Percentiles rank a stretch among this genome's conserved stretches.
These are phyloP conservation scores for Zelonia costaricensis DNA, from an alignment of 208 protist species.

Conservation along the genomic window DNA sequence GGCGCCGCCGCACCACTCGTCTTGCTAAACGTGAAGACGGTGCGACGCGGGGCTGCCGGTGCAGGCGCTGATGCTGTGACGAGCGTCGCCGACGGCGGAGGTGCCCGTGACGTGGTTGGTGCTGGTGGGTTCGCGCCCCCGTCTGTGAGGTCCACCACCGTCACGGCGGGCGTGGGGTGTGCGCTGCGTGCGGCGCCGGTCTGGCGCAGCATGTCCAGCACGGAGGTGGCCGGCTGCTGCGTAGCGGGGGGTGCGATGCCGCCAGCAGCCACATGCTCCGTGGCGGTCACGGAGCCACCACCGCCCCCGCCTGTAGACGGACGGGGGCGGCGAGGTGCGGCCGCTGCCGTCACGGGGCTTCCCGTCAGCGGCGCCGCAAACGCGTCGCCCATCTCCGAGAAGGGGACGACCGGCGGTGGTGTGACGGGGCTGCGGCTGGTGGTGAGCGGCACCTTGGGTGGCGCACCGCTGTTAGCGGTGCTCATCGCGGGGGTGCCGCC, in stretches of 20 bases:
- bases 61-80: neutral
- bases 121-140: no score
- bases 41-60: slow-evolving; percentile 19
- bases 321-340: slow-evolving; percentile 1
- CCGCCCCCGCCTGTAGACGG: no score
- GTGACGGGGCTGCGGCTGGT: neutral
- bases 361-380: neutral
- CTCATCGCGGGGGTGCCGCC: neutral
- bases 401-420: slow-evolving; percentile 12
- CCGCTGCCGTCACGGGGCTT: neutral
- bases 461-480: neutral
- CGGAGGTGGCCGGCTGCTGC: no score
- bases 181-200: no score
- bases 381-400: slow-evolving; percentile 15
- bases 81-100: no score
- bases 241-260: no score
- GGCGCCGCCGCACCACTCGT: neutral
- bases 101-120: no score
- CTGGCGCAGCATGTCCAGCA: no score
- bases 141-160: no score
- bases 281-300: no score
- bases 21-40: slow-evolving; percentile 32
- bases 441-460: neutral
- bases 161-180: no score
- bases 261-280: no score